Base-by-base conservation (phyloP, 2,329 filamentous ascomycete species). In the Eutypella sp. region DNA sequence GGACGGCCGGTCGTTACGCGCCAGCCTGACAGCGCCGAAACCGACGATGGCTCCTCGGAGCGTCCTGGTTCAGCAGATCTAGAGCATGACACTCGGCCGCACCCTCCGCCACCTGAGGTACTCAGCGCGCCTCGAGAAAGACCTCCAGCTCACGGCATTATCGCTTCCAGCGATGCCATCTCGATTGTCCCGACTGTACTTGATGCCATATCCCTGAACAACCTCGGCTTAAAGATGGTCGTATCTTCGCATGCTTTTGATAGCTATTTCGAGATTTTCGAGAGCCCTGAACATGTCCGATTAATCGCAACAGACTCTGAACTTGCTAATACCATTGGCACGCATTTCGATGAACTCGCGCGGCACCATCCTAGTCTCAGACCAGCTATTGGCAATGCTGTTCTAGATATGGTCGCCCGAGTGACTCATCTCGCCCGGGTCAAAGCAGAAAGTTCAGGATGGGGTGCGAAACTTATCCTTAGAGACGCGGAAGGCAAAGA, bases 201-300 rank as follows among this genome's bases (percentile, higher is more conserved):
- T 57, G 92, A 92, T 50, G 91, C 93, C 5, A 95, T 99, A 44
- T 99, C 89, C 55, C 71, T 99, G 46, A 96, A 96, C 57, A 85
- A 88, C 51, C 75, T 81, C 23, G 93, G 93, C 8, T 86, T 96
- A 74, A 86, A 87, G 57, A 78, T 96, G 61, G 95, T 99, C 57
- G 83, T 89, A 47, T 79, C 82, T 0, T 96, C 91, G 0, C 77
- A 82, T 47, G 91, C 89, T 2, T 75, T 99, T 38, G 84, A 91
- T 46, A 87, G 82, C 55, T 97, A 91, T 63, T 86, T 99, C 53
- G 89, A 96, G 62, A 89, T 97, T n/a, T 99, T 99, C 54, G 89
- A 96, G 66, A 97, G 89, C 54, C 84, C 90, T 2, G 78, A 82
- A 15, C 95, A 99, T 66, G 82, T 99, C 47, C 88, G 87, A 56